Conservation (phyloP, 129 eudicot genomes). For the Artemisia argyi region DNA sequence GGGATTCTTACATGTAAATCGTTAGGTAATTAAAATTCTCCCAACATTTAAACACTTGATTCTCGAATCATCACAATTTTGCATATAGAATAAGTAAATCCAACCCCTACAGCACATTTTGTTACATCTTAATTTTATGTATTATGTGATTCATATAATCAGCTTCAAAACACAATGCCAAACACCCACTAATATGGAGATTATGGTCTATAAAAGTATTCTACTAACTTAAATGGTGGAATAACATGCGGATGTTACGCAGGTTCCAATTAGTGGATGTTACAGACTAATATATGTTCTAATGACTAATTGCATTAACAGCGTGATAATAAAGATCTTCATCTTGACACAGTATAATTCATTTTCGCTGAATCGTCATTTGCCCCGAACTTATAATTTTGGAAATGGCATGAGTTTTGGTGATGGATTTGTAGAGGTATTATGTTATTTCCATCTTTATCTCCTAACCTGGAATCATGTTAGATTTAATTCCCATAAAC, state of each 20-base stretch:
- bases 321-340: conserved; percentile 86
- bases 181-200: not conserved
- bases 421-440: conserved; percentile 92
- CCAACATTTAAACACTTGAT: too few relatives aligned
- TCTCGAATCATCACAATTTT: too few relatives aligned
- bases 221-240: conserved; percentile 3
- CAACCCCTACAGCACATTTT: too few relatives aligned
- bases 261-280: conserved; percentile 98
- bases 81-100: too few relatives aligned
- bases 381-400: conserved; percentile 74
- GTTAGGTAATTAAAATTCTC: too few relatives aligned
- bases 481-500: not conserved
- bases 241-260: conserved; percentile 20
- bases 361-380: conserved; percentile 86
- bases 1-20: too few relatives aligned
- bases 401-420: conserved; percentile 87
- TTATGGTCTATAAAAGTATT: not conserved
- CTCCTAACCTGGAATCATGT: not conserved
- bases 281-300: conserved; percentile 89
- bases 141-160: not conserved
- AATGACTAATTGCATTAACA: conserved; percentile 94
- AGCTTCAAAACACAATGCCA: not conserved
- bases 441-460: too few relatives aligned
- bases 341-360: conserved; percentile 85
- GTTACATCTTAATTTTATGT: too few relatives aligned